Base-by-base conservation (phyloP, 2,329 filamentous ascomycete species). In the Colletotrichum tropicale region DNA sequence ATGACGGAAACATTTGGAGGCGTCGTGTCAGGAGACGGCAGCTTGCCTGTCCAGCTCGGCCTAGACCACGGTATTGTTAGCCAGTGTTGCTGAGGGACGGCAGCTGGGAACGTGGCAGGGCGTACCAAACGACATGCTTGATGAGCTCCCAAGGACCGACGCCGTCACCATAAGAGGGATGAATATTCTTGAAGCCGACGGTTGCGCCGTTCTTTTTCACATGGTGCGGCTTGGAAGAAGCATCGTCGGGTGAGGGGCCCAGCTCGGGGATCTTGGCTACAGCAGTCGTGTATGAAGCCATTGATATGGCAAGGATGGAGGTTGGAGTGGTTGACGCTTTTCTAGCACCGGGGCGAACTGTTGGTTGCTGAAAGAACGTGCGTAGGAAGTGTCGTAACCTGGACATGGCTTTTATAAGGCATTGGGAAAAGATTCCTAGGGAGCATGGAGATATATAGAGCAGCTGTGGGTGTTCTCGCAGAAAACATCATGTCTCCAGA, bases 1-100 rank as follows among this genome's bases (percentile, higher is more conserved):
- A 88, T 89, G 21, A 96, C 91, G 4, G 91, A 86, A 13, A 97
- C 91, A 0, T 92, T 92, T 12, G 93, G 91, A 28, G 90, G 89
- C 12, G 89, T 89, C 9, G 92, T 93, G 80, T 95, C 89, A 32
- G 94, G 93, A 2, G 58, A 77, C 13, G 84, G 83, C 61, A 87
- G 77, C 24, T 85, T 81, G 75, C 88, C 87, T 2, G 82, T 84
- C 8, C 86, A n/a, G n/a, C 79, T 81, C 8, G 85, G 84, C 83
- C 85, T 84, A 74, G 13, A 78, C 9, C 18, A 16, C 26, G 21
- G 5, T 55, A 34, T 60, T 76, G 66, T 78, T 66, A 75, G 67
- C 21, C 56, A 24, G n/a, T 12, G 12, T 30, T 30, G 16, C 58
- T n/a, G 18, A 36, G 55, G 34, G 9, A 21, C 30, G n/a, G 32